A percentile compares a stretch with the other conserved stretches of the same genome.
Evolutionary conservation across 192 early-diverging fungal species (phyloP).

Genomic region (Coemansia sp.): DNA sequence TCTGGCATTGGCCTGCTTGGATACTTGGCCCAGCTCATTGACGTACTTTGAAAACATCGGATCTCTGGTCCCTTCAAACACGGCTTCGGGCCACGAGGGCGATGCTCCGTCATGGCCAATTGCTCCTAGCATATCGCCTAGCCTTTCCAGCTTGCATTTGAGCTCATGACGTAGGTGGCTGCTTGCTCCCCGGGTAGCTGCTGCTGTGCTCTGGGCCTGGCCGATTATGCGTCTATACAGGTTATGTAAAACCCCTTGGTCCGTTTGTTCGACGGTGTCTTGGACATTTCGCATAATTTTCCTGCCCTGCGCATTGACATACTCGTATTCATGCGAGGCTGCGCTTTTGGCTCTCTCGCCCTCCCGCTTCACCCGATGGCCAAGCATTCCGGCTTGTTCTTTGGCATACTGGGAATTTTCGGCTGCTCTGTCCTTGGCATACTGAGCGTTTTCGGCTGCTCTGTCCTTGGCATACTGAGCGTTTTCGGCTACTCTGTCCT

Average conservation of each 20-base stretch:
- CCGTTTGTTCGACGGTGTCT: neutral
- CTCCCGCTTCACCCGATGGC: neutral
- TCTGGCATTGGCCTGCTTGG: conserved; percentile 29
- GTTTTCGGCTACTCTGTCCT: neutral
- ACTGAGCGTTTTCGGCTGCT: neutral
- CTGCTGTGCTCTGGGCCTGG: conserved; percentile 5
- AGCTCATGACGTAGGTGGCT: conserved; percentile 32
- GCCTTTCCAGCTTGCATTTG: conserved; percentile 18
- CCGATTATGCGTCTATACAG: conserved; percentile 2
- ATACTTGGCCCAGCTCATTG: conserved; percentile 26
- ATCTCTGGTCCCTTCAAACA: conserved; percentile 29
- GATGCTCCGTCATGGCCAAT: conserved; percentile 9
- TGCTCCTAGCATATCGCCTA: conserved; percentile 21
- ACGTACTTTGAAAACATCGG: conserved; percentile 24
- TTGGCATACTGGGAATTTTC: neutral
- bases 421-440: neutral
- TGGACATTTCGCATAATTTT: conserved; percentile 8
- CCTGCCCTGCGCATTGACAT: conserved; percentile 9
- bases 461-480: neutral
- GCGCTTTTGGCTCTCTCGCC: conserved; percentile 7
- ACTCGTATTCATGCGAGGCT: conserved; percentile 12
- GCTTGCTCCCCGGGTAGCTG: conserved; percentile 23
- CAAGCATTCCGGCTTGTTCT: neutral
- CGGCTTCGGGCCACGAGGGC: conserved; percentile 41
- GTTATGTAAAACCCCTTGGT: conserved; percentile 2